Base-by-base conservation (phyloP, 768 basidiomycete genomes). In the Naematelia encephala region DNA sequence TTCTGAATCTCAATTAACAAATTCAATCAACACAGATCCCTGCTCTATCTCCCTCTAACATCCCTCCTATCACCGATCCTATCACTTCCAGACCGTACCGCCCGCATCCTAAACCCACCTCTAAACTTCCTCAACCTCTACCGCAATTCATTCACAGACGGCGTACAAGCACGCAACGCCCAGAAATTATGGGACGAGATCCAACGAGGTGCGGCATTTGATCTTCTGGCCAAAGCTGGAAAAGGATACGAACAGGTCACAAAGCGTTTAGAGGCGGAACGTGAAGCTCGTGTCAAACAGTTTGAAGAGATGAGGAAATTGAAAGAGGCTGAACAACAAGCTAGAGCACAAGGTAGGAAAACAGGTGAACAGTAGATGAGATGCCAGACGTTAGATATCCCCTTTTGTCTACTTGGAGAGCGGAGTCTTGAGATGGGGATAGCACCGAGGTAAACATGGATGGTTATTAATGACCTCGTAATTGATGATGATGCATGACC, bases 51-150 rank as follows among this genome's bases (percentile, higher is more conserved):
- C 26, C 70, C 70, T 2, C 47, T 72, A 16, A 59, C 63, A 13
- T 67, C 68, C 19, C 26, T 69, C 44, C 58, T 72, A 46, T 56
- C 63, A 39, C 70, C 70, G 4, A 66, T 69, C 12, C 45, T 64
- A 4, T 66, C 65, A 19, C 57, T 72, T 25, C 68, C 70, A 0
- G 14, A 44, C 1, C 67, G 63, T 2, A 27, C 67, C 58, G 5
- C 47, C 2, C 52, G 30, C 8, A 34, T 69, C n/a, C 47, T 62
- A 27, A 47, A 61, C 3, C 70, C 70, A 5, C 58, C 66, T 0
- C 43, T 50, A 26, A 52, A 57, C 30, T 51, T 72, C 11, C 44
- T 72, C 13, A 25, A 29, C 16, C 48, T 59, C 21, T 72, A 72
- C 52, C 5, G n/a, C 8, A 34, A 23, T 12, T 66, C 68, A 19